Evolutionary conservation across 1,284 basidiomycete genomes (phyloP).

Genomic region (Cerrena zonata): DNA sequence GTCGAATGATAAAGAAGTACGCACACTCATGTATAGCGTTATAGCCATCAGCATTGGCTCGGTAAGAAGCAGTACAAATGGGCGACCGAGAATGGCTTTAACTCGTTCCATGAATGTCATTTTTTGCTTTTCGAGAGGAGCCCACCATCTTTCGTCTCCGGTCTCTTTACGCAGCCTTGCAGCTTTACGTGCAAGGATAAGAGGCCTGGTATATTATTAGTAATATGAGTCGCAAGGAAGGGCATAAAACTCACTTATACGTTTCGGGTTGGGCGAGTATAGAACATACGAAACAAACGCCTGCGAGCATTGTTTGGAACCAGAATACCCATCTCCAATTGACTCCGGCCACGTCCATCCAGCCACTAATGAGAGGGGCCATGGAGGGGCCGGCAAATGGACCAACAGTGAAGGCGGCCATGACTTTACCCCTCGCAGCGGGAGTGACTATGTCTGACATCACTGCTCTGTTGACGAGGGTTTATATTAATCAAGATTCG

Average conservation of each 20-base stretch:
- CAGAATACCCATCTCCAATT: slow-evolving; percentile 76
- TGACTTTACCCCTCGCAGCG: slow-evolving; percentile 30
- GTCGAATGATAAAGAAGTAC: slow-evolving; percentile 7
- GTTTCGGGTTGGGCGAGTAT: slow-evolving; percentile 76
- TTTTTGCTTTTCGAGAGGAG: slow-evolving; percentile 30
- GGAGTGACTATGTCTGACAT: slow-evolving; percentile 32
- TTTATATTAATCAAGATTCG: neutral
- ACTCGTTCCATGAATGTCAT: slow-evolving; percentile 28
- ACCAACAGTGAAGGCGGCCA: slow-evolving; percentile 38
- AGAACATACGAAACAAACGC: slow-evolving; percentile 44
- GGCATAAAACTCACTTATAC: slow-evolving; percentile 35
- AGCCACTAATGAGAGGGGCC: slow-evolving; percentile 64
- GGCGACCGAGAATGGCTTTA: slow-evolving; percentile 31
- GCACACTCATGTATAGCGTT: slow-evolving; percentile 42
- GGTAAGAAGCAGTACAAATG: slow-evolving; percentile 36
- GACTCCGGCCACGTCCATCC: slow-evolving; percentile 39
- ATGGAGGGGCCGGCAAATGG: slow-evolving; percentile 71
- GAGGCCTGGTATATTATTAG: slow-evolving; percentile 27
- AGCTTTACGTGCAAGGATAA: slow-evolving; percentile 39
- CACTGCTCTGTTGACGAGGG: slow-evolving; percentile 29
- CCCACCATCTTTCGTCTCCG: slow-evolving; percentile 52
- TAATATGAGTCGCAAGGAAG: too few relatives aligned
- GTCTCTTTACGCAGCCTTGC: slow-evolving; percentile 36
- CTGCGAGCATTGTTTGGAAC: slow-evolving; percentile 64
- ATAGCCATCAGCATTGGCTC: slow-evolving; percentile 45